A percentile compares a stretch with the other conserved stretches of the same genome.
These are phyloP conservation scores for Physcia stellaris DNA, from an alignment of 495 filamentous ascomycete species.

Conservation along the genomic window DNA sequence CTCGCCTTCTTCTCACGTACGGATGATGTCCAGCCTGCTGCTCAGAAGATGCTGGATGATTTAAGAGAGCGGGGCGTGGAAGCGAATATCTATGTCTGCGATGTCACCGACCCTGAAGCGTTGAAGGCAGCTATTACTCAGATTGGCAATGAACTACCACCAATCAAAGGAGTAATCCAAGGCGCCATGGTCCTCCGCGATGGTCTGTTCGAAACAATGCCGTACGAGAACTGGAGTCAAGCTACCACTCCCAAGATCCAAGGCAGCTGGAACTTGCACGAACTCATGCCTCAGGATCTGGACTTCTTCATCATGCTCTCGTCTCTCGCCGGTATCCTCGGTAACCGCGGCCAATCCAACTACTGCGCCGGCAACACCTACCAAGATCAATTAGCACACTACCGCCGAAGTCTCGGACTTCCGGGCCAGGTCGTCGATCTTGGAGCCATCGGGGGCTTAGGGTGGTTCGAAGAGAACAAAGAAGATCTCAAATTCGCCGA, in stretches of 20 bases:
- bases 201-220: conserved; percentile 28
- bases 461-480: background rate
- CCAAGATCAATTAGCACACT: conserved; percentile 27
- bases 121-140: conserved; percentile 11
- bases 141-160: conserved; percentile 10
- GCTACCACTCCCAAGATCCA: conserved; percentile 29
- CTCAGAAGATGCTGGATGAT: conserved; percentile 5
- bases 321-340: conserved; percentile 45
- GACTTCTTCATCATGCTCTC: conserved; percentile 57
- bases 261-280: conserved; percentile 36
- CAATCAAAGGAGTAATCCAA: conserved; percentile 24
- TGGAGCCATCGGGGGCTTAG: conserved; percentile 1
- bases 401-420: conserved; percentile 2
- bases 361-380: conserved; percentile 58
- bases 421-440: background rate
- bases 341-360: conserved; percentile 45
- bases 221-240: conserved; percentile 22
- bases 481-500: background rate
- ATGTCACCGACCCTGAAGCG: conserved; percentile 23
- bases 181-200: conserved; percentile 27
- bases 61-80: conserved; percentile 8
- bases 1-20: no score
- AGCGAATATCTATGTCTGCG: conserved; percentile 23
- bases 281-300: conserved; percentile 23
- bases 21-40: background rate